phyloP scores from a whole-genome alignment of 140 eudicot species.

The Eryngium alpinum region DNA sequence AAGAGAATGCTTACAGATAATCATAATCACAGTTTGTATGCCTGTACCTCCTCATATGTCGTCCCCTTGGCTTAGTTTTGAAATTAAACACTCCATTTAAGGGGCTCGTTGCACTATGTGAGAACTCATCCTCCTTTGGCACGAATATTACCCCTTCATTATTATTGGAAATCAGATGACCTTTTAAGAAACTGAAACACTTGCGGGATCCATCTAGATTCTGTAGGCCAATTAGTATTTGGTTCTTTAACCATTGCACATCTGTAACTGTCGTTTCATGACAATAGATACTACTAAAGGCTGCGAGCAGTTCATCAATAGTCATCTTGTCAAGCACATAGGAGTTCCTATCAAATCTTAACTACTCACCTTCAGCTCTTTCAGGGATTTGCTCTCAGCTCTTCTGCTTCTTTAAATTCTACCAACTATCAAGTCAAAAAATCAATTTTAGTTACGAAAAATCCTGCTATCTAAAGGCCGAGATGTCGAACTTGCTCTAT shows the following conservation, averaged over 20 bases:
- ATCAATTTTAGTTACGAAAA: background rate
- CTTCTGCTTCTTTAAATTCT: constrained; percentile 87
- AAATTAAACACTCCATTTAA: constrained; percentile 27
- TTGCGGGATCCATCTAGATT: background rate
- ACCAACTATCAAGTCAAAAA: constrained; percentile 46
- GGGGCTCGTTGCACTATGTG: constrained; percentile 12
- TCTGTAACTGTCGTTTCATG: constrained; percentile 11
- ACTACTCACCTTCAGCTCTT: constrained; percentile 95
- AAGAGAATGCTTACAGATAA: constrained; percentile 11
- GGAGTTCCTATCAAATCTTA: background rate
- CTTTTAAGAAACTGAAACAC: background rate
- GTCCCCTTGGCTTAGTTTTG: constrained; percentile 30
- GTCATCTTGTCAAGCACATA: constrained; percentile 16
- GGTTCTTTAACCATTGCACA: constrained; percentile 10
- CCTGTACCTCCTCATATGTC: constrained; percentile 21
- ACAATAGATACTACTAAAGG: constrained; percentile 2
- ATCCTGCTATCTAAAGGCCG: background rate
- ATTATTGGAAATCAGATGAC: background rate
- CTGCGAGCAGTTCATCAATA: constrained; percentile 4
- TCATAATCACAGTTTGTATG: constrained; percentile 10
- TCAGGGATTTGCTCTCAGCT: constrained; percentile 62
- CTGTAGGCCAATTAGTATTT: constrained; percentile 9
- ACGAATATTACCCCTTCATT: background rate
- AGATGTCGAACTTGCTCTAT: background rate
- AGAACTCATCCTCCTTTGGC: background rate